Percentiles rank a stretch among this genome's conserved stretches.
Evolutionary conservation across 1,284 basidiomycete species (phyloP).

Genomic region (Pascua sp.): DNA sequence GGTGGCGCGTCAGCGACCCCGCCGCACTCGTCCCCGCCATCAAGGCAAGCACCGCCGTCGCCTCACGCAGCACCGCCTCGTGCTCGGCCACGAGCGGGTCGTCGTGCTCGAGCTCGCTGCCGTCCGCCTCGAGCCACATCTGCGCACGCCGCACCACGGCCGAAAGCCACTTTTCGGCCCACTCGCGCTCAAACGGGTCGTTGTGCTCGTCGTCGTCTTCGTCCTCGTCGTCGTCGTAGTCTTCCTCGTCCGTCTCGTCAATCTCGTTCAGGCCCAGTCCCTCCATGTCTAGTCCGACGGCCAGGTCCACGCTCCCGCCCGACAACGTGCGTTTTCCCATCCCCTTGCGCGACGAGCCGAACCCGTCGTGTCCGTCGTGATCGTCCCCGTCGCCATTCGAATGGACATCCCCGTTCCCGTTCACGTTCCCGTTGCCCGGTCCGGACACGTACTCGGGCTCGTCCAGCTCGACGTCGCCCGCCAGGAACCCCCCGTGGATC

Average conservation of each 20-base stretch:
- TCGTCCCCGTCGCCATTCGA: background rate
- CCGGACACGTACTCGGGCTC: background rate
- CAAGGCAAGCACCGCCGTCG: conserved; percentile 63
- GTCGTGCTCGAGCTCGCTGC: background rate
- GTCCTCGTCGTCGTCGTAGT: conserved; percentile 11
- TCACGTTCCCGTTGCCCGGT: conserved; percentile 2
- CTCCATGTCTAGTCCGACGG: conserved; percentile 31
- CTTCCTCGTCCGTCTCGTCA: conserved; percentile 7
- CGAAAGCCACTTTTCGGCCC: conserved; percentile 48
- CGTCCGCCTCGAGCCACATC: conserved; percentile 27
- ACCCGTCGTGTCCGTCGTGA: background rate
- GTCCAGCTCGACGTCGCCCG: conserved; percentile 23
- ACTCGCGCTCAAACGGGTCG: conserved; percentile 48
- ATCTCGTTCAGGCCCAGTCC: conserved; percentile 23
- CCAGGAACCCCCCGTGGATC: conserved; percentile 42
- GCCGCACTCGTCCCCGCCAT: conserved; percentile 59
- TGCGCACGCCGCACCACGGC: conserved; percentile 44
- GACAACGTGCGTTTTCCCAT: conserved; percentile 22
- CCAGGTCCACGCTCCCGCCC: conserved; percentile 20
- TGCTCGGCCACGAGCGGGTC: background rate
- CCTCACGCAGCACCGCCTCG: conserved; percentile 44
- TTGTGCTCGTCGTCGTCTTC: conserved; percentile 21
- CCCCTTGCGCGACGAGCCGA: background rate
- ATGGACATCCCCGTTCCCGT: background rate
- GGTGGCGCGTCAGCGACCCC: conserved; percentile 42